Evolutionary conservation across 306 rosid species (phyloP).

Genomic region (Prunus davidiana): DNA sequence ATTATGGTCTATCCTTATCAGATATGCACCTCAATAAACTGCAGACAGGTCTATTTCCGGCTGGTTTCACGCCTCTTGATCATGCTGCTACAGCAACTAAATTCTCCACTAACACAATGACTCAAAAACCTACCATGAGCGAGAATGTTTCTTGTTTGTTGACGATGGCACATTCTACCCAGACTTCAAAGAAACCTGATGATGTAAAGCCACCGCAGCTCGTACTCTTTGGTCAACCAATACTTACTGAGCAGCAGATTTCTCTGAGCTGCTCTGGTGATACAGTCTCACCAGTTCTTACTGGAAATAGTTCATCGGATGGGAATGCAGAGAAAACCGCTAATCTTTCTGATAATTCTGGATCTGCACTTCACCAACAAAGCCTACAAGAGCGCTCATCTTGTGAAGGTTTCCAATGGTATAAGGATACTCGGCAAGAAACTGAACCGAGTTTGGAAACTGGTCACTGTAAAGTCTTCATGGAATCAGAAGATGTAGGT

Average conservation of each 20-base stretch:
- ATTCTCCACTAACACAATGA: conserved; percentile 32
- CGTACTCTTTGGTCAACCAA: conserved; percentile 73
- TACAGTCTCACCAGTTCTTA: conserved; percentile 55
- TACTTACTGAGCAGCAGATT: conserved; percentile 72
- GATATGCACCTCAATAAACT: conserved; percentile 69
- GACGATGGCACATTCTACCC: conserved; percentile 56
- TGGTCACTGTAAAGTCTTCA: conserved; percentile 71
- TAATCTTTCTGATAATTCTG: conserved; percentile 49
- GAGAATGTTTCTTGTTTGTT: conserved; percentile 65
- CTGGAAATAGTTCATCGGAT: conserved; percentile 63
- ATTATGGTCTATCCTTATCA: conserved; percentile 62
- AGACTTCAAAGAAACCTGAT: conserved; percentile 42
- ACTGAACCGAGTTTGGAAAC: conserved; percentile 47
- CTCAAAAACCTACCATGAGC: conserved; percentile 53
- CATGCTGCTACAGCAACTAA: conserved; percentile 40
- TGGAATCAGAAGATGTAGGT: conserved; percentile 75
- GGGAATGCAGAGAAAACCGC: conserved; percentile 55
- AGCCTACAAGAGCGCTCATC: conserved; percentile 43
- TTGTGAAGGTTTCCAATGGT: conserved; percentile 55
- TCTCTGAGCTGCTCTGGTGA: conserved; percentile 65
- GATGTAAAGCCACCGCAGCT: conserved; percentile 62
- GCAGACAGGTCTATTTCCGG: conserved; percentile 59
- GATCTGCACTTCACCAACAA: conserved; percentile 52
- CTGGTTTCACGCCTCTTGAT: conserved; percentile 46
- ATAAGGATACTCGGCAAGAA: conserved; percentile 46